Percentiles rank a stretch among this genome's conserved stretches.
Evolutionary conservation across 192 early-diverging fungal species (phyloP).

Genomic region (Coemansia aciculifera): DNA sequence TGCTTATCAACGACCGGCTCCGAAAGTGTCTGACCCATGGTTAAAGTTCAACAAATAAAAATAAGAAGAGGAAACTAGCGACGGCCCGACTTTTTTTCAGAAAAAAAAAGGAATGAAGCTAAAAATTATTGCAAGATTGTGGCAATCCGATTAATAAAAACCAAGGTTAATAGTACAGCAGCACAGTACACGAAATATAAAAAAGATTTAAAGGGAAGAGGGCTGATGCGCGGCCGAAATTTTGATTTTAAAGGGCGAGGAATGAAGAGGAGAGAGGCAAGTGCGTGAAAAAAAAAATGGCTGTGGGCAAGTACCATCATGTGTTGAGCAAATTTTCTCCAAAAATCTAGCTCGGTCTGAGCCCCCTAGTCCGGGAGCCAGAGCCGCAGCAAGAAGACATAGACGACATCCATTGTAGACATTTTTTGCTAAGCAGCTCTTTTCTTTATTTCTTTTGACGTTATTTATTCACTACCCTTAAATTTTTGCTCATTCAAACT

Average conservation of each 20-base stretch:
- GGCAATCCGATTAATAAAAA: constrained; percentile 5
- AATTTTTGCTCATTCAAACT: background rate
- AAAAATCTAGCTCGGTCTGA: background rate
- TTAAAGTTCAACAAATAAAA: constrained; percentile 16
- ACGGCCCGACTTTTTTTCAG: background rate
- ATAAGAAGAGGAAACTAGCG: constrained; percentile 7
- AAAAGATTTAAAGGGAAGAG: constrained; percentile 1
- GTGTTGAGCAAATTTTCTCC: constrained; percentile 1
- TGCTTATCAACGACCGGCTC: constrained; percentile 92
- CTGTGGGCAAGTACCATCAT: background rate
- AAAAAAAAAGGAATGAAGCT: constrained; percentile 5
- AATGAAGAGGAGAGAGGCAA: background rate
- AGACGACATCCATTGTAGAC: no score
- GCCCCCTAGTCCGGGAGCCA: background rate
- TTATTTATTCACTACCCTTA: background rate
- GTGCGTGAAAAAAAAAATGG: background rate
- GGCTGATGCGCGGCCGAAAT: constrained; percentile 2
- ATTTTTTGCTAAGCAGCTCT: background rate
- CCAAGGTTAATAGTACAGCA: constrained; percentile 13
- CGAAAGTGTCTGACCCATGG: constrained; percentile 96
- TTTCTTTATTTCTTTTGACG: background rate
- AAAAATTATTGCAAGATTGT: constrained; percentile 14
- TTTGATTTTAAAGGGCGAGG: constrained; percentile 4
- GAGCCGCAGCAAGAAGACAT: background rate
- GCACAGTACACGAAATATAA: constrained; percentile 13